Evolutionary conservation across 805 yeast species (phyloP).

Genomic region (Pachysolen tannophilus): DNA sequence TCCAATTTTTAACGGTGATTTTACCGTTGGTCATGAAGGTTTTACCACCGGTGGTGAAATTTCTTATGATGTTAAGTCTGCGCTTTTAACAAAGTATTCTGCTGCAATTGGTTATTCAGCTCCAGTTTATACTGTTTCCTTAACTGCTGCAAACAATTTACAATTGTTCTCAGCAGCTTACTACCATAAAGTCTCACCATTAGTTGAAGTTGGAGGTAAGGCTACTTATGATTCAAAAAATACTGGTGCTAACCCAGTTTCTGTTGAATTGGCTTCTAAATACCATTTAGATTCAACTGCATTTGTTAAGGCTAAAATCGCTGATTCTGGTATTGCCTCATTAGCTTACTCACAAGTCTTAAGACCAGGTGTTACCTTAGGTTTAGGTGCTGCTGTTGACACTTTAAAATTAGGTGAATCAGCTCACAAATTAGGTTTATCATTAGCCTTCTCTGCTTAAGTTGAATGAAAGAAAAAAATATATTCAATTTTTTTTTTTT

Average conservation of each 20-base stretch:
- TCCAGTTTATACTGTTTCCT: slow-evolving; percentile 78
- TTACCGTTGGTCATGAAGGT: slow-evolving; percentile 92
- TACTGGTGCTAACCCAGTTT: slow-evolving; percentile 71
- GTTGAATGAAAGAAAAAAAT: too few relatives aligned
- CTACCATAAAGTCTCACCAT: slow-evolving; percentile 90
- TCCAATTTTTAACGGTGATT: slow-evolving; percentile 91
- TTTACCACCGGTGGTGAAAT: slow-evolving; percentile 96
- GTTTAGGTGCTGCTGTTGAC: slow-evolving; percentile 95
- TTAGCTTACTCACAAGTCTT: slow-evolving; percentile 89
- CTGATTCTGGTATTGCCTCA: slow-evolving; percentile 92
- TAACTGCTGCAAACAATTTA: slow-evolving; percentile 79
- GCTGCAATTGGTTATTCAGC: slow-evolving; percentile 91
- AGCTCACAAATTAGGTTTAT: slow-evolving; percentile 96
- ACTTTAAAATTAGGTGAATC: slow-evolving; percentile 93
- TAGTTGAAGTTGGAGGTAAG: slow-evolving; percentile 96
- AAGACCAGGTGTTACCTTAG: slow-evolving; percentile 94
- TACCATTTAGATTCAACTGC: slow-evolving; percentile 82
- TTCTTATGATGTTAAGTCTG: slow-evolving; percentile 91
- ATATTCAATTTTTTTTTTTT: slow-evolving; percentile 1
- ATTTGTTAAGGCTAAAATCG: slow-evolving; percentile 93
- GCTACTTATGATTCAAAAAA: slow-evolving; percentile 87
- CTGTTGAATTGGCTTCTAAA: slow-evolving; percentile 93
- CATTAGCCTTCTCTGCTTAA: slow-evolving; percentile 88
- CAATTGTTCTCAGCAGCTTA: slow-evolving; percentile 89
- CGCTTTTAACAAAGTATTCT: slow-evolving; percentile 89